phyloP scores from a whole-genome alignment of 2,329 filamentous ascomycete species.

The Cryoendolithus antarcticus region DNA sequence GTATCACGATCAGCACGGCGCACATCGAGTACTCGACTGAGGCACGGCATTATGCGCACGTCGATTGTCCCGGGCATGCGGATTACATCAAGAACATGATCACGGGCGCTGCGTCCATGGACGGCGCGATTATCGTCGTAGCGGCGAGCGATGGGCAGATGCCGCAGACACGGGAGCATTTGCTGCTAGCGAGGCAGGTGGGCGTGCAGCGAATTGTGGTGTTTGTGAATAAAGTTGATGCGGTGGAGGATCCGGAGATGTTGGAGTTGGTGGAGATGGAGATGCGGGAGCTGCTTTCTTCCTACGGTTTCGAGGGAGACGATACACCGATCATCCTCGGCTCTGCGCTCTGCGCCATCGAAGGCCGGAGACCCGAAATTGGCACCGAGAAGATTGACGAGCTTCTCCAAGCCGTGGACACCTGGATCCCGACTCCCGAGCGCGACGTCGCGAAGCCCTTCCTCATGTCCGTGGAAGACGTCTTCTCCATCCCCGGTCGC shows the following conservation, averaged over 20 bases:
- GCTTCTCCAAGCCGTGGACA: conserved; percentile 78
- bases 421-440: conserved; percentile 90
- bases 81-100: conserved; percentile 99
- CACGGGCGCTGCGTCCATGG: conserved; percentile 98
- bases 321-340: conserved; percentile 96
- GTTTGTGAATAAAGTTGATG: conserved; percentile 99
- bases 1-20: conserved; percentile 97
- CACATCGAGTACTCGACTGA: conserved; percentile 98
- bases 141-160: conserved; percentile 98
- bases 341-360: conserved; percentile 87
- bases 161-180: conserved; percentile 97
- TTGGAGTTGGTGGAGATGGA: conserved; percentile 99
- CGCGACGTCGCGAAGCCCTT: conserved; percentile 97
- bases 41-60: conserved; percentile 92
- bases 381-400: conserved; percentile 81
- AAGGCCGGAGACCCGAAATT: conserved; percentile 76
- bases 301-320: conserved; percentile 95
- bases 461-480: conserved; percentile 87
- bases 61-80: conserved; percentile 98
- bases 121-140: conserved; percentile 96
- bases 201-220: conserved; percentile 97
- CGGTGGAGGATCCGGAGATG: conserved; percentile 96
- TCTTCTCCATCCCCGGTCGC: conserved; percentile 56
- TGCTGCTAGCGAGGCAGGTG: conserved; percentile 94
- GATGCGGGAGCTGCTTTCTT: conserved; percentile 90